These are phyloP conservation scores for Aureobasidium musti DNA, from an alignment of 2,329 filamentous ascomycete species.

Conservation along the genomic window DNA sequence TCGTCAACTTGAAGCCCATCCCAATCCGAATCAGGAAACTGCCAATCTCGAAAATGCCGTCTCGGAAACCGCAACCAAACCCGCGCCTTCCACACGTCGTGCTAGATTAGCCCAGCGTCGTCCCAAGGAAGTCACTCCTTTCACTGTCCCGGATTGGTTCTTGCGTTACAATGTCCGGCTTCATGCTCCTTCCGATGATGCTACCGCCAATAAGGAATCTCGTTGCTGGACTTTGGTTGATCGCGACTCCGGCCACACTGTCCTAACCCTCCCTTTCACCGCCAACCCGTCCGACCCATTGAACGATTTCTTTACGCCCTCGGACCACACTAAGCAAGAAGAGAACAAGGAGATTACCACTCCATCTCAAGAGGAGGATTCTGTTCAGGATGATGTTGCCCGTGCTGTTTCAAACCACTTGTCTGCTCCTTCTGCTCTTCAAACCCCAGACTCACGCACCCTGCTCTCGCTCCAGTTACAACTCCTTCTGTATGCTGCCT, in stretches of 20 bases:
- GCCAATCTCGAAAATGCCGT: neutral
- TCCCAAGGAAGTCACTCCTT: conserved; percentile 25
- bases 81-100: neutral
- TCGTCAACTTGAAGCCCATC: conserved; percentile 26
- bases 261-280: conserved; percentile 23
- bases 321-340: neutral
- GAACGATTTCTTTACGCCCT: conserved; percentile 16
- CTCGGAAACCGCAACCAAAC: neutral
- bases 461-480: conserved; percentile 48
- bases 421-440: neutral
- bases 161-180: conserved; percentile 42
- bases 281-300: neutral
- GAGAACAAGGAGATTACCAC: neutral
- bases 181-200: conserved; percentile 4
- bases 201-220: neutral
- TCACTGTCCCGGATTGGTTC: conserved; percentile 44
- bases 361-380: neutral
- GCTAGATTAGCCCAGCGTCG: neutral
- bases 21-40: neutral
- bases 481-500: conserved; percentile 29
- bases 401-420: conserved; percentile 7
- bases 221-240: conserved; percentile 26
- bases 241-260: conserved; percentile 20
- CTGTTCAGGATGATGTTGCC: neutral
- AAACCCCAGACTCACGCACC: conserved; percentile 39